Evolutionary conservation across 805 yeast species (phyloP), one percentile per base, ranked within the genome.

Genomic region (Wickerhamomyces chaumierensis): DNA sequence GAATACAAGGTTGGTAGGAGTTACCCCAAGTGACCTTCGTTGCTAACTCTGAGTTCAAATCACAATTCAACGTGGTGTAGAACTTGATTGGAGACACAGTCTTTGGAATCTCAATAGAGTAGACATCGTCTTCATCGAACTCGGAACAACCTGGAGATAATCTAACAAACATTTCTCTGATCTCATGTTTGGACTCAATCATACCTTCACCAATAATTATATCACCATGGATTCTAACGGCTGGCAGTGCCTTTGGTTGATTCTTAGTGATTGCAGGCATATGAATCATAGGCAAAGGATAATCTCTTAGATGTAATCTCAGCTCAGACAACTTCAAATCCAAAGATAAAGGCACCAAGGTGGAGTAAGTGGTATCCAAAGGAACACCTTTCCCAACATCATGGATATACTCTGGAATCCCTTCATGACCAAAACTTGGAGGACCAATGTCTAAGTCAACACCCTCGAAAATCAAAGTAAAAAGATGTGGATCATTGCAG

Each of bases 321-420:
- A 78, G 53, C 49, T 85, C 94, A 3, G 62, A 60, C 31, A 83
- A 62, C 14, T 61, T 65, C 37, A 83, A 61, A 39, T 78, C 73
- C 13, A 81, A 33, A 54, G 63, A 62, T 39, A 77, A 49, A 0
- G 96, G 96, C 2, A 87, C 49, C 53, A 80, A 53, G 16, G 83
- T 64, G 1, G 90, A 75, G 55, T 75, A 88, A 37, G 65, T 52
- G 0, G 86, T 74, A 41, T 81, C 84, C 38, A 53, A 51, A 0
- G 97, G 96, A 12, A 81, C 71, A 0, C 92, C 94, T 53, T 86
- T 87, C 2, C 96, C 97, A 7, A 81, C 64, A 5, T 75, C 70
- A 51, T 78, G 57, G 20, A 88, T 53, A 52, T 75, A 88, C n/a
- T 74, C 58, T 1, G 81, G 71, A 23, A 83, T 60, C 7, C 71